Percentiles rank a stretch among this genome's conserved stretches.
These are phyloP conservation scores for Yamadazyma spencermartinsiae DNA, from an alignment of 1,139 yeast species.

Conservation along the genomic window DNA sequence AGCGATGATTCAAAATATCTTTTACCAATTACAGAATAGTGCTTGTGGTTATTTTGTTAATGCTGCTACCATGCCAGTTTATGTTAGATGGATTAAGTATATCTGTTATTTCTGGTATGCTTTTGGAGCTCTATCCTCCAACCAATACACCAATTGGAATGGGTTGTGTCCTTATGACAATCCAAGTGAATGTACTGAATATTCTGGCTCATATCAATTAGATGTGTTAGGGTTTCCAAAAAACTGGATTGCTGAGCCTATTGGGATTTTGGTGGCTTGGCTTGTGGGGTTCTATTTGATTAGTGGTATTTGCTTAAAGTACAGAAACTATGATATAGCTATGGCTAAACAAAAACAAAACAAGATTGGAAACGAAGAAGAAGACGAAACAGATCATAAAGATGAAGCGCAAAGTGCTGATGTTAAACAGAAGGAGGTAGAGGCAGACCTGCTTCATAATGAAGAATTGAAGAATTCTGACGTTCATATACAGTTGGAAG, in stretches of 20 bases:
- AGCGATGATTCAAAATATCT: constrained; percentile 59
- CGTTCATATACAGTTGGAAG: constrained; percentile 21
- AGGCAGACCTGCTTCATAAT: neutral
- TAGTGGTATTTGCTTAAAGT: constrained; percentile 47
- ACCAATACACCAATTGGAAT: constrained; percentile 60
- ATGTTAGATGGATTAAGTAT: constrained; percentile 82
- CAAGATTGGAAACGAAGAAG: constrained; percentile 33
- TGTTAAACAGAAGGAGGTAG: neutral
- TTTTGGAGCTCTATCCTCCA: constrained; percentile 67
- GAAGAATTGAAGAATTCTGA: constrained; percentile 16
- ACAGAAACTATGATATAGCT: constrained; percentile 53
- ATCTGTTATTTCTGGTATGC: constrained; percentile 76
- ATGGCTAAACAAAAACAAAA: constrained; percentile 47
- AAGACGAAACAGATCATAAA: constrained; percentile 15
- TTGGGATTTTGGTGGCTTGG: constrained; percentile 63
- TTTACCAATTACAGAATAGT: constrained; percentile 71
- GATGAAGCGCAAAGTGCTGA: neutral
- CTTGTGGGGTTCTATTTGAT: constrained; percentile 52
- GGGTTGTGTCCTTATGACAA: constrained; percentile 56
- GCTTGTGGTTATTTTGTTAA: constrained; percentile 84
- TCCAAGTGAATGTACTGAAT: constrained; percentile 31
- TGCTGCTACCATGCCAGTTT: constrained; percentile 75
- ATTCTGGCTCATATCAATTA: constrained; percentile 58
- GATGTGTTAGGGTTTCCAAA: constrained; percentile 59
- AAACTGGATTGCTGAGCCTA: constrained; percentile 69